Evolutionary conservation across 2,329 filamentous ascomycete genomes (phyloP).

Genomic region (Diplodia corticola): DNA sequence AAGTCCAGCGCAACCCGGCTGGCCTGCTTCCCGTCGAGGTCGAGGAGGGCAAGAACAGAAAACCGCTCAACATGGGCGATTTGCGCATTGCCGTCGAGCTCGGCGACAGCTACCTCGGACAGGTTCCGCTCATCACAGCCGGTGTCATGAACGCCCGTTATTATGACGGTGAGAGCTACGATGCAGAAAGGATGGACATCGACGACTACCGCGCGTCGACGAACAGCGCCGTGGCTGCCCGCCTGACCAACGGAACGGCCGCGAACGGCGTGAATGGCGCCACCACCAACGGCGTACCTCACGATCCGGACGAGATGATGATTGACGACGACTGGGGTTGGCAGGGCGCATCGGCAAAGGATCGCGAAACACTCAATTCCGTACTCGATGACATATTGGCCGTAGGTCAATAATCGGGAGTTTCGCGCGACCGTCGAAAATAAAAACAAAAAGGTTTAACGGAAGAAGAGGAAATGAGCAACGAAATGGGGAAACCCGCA

Average conservation of each 20-base stretch:
- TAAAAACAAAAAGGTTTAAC: not conserved
- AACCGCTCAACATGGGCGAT: conserved; percentile 75
- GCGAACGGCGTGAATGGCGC: conserved; percentile 29
- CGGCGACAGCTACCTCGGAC: conserved; percentile 71
- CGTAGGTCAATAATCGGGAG: conserved; percentile 5
- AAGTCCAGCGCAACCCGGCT: conserved; percentile 70
- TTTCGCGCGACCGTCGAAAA: not conserved
- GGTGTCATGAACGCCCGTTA: conserved; percentile 67
- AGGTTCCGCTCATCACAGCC: conserved; percentile 74
- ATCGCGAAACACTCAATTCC: conserved; percentile 32
- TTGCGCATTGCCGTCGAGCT: conserved; percentile 74
- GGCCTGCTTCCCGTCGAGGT: conserved; percentile 80
- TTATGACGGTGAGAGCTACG: conserved; percentile 53
- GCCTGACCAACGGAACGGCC: conserved; percentile 14
- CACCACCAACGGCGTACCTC: conserved; percentile 11
- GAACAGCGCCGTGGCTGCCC: conserved; percentile 8
- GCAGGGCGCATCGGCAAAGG: conserved; percentile 37
- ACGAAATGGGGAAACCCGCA: not conserved
- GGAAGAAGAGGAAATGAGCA: not conserved
- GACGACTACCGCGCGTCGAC: conserved; percentile 7
- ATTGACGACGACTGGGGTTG: conserved; percentile 41
- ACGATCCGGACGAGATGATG: conserved; percentile 39
- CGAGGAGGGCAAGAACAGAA: conserved; percentile 70
- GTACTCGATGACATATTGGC: conserved; percentile 23
- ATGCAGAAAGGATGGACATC: conserved; percentile 15